phyloP scores from a whole-genome alignment of 2,329 filamentous ascomycete species.

The Sporothrix humicola region DNA sequence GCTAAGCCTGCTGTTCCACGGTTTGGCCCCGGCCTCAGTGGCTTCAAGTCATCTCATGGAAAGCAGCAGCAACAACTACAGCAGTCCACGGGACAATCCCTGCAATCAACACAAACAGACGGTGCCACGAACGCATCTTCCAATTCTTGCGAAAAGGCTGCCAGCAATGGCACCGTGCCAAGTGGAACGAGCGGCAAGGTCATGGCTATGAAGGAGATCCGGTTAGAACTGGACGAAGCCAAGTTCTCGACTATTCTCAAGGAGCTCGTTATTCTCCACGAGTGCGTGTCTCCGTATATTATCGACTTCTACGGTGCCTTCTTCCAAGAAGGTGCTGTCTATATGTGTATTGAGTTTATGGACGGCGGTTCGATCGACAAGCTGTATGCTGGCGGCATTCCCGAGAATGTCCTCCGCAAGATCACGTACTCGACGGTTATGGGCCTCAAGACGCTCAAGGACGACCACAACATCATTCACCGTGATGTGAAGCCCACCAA shows the following conservation, averaged over 20 bases:
- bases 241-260: slow-evolving; percentile 98
- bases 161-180: slow-evolving; percentile 19
- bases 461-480: slow-evolving; percentile 99
- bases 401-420: slow-evolving; percentile 85
- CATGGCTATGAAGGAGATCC: slow-evolving; percentile 99
- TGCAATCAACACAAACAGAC: slow-evolving; percentile 13
- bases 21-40: slow-evolving; percentile 63
- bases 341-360: slow-evolving; percentile 99
- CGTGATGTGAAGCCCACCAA: slow-evolving; percentile 99
- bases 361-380: slow-evolving; percentile 98
- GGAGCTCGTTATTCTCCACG: slow-evolving; percentile 93
- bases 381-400: slow-evolving; percentile 86
- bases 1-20: slow-evolving; percentile 66
- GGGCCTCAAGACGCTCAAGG: slow-evolving; percentile 91
- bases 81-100: slow-evolving; percentile 34
- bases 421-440: slow-evolving; percentile 89
- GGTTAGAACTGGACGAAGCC: slow-evolving; percentile 91
- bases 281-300: slow-evolving; percentile 93
- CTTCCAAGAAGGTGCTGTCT: slow-evolving; percentile 97
- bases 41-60: slow-evolving; percentile 47
- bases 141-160: not conserved
- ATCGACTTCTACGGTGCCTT: slow-evolving; percentile 99
- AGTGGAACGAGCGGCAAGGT: slow-evolving; percentile 71
- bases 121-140: slow-evolving; percentile 39
- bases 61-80: not conserved